These are phyloP conservation scores for Takashimella koratensis DNA, from an alignment of 1,284 basidiomycete species.

Conservation along the genomic window DNA sequence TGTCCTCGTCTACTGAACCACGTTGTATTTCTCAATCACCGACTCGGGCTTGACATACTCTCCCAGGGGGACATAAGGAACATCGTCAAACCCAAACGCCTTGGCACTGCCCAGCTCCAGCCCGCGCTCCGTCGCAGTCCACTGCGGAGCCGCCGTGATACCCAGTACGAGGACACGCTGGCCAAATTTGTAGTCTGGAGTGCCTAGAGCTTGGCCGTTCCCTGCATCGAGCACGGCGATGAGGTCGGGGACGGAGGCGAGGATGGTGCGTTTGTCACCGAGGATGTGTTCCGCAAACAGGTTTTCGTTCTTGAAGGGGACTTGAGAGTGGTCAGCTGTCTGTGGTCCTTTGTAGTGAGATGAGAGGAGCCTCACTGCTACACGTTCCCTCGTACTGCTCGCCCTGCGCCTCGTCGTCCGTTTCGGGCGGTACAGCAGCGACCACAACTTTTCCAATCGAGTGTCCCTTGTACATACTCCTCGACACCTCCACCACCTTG, in stretches of 20 bases:
- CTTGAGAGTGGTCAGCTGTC: constrained; percentile 13
- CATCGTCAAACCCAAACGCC: constrained; percentile 29
- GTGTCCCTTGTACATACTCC: constrained; percentile 55
- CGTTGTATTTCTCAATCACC: constrained; percentile 42
- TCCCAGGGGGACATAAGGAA: constrained; percentile 39
- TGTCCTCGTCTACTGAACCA: not conserved
- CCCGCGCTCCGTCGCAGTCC: constrained; percentile 56
- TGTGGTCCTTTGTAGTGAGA: not conserved
- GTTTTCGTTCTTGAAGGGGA: constrained; percentile 62
- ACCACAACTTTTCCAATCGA: constrained; percentile 56
- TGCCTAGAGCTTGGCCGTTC: constrained; percentile 57
- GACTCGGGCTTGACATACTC: constrained; percentile 42
- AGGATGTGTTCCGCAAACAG: constrained; percentile 53
- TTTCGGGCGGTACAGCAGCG: constrained; percentile 52
- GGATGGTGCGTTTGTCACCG: constrained; percentile 20
- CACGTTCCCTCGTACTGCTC: not conserved
- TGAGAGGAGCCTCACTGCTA: not conserved
- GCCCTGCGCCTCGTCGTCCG: constrained; percentile 45
- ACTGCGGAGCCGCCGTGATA: constrained; percentile 58
- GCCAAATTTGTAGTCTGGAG: constrained; percentile 56
- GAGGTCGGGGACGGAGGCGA: constrained; percentile 59
- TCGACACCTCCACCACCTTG: constrained; percentile 55
- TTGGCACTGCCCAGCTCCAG: constrained; percentile 44
- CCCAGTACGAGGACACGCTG: constrained; percentile 58
- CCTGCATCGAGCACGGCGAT: constrained; percentile 59